phyloP scores from a whole-genome alignment of 768 basidiomycete genomes.

The Boletus rex-veris region DNA sequence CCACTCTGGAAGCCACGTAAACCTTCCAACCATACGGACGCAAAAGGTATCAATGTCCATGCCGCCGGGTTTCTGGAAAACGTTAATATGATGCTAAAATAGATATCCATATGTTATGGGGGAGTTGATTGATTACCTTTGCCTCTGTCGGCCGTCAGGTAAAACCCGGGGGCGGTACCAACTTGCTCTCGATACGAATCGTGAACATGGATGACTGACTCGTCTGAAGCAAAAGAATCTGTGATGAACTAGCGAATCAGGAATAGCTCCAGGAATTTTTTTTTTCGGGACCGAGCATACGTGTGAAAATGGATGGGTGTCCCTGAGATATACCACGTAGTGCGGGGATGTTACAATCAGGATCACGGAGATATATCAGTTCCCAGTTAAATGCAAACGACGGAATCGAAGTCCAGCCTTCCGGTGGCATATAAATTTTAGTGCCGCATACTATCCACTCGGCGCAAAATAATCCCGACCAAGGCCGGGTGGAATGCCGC shows the following conservation, averaged over 20 bases:
- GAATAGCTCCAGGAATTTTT: not conserved
- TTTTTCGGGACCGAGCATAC: not conserved
- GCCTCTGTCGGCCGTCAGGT: not conserved
- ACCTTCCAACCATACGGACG: not conserved
- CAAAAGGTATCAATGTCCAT: not conserved
- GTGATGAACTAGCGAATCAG: too few relatives aligned
- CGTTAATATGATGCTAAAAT: not conserved
- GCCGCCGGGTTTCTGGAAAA: not conserved
- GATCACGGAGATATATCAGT: not conserved
- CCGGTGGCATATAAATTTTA: not conserved
- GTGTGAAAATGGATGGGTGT: not conserved
- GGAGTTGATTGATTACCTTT: not conserved
- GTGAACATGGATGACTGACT: too few relatives aligned
- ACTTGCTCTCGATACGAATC: not conserved
- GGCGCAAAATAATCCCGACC: not conserved
- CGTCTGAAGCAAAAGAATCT: not conserved
- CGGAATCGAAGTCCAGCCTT: not conserved
- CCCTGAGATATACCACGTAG: not conserved
- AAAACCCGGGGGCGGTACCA: not conserved
- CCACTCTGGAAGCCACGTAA: not conserved
- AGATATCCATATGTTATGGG: conserved; percentile 1
- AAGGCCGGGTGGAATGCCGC: not conserved
- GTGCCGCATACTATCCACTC: not conserved
- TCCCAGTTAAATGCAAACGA: not conserved
- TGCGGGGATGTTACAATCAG: not conserved